Base-by-base conservation (phyloP, 345 rosid genomes). In the Raphanus sativus region DNA sequence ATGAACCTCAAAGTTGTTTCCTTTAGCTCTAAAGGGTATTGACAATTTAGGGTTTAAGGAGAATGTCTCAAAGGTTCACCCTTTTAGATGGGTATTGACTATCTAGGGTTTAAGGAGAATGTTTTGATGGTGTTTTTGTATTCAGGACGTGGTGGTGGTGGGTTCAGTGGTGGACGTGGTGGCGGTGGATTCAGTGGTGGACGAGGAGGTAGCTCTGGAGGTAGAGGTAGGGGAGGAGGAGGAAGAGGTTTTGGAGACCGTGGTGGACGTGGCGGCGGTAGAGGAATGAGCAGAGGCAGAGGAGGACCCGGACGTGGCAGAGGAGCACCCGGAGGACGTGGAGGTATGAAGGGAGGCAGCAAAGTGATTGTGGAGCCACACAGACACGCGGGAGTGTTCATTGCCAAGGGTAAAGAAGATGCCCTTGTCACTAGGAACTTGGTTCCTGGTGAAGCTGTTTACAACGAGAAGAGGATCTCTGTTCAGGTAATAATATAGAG, bases 281-380 rank as follows among this genome's bases (percentile, higher is more conserved):
- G 76, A 52, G 36, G 65, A 4, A 33, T 33, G 45, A n/a, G 76
- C 67, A 71, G 89, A 4, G 82, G 90, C 0, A 76, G 89, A 3
- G 70, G 92, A 21, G 81, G 86, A 8, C 84, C 82, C 25, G 77
- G 86, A 0, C 69, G 69, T 6, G 45, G 82, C 15, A 50, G 80
- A 16, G 81, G 86, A 48, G 32, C 84, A 29, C 24, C 65, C 0
- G 79, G 78, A 28, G 81, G 91, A 6, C 76, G 89, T 21, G 84
- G 97, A 0, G 99, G 97, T 56, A 91, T 92, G 99, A 95, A 75
- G 40, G 99, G 97, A 62, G 98, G 97, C 40, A 93, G 86, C 82
- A 92, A 62, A 81, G 97, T 92, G 55, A 71, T 95, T 1, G 90
- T 92, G 10, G 93, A 92, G 83, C 96, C 97, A 6, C 97, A 92